Evolutionary conservation across 2,329 filamentous ascomycete species (phyloP), one percentile per base, ranked within the genome.

Genomic region (Cordyceps fumosorosea): DNA sequence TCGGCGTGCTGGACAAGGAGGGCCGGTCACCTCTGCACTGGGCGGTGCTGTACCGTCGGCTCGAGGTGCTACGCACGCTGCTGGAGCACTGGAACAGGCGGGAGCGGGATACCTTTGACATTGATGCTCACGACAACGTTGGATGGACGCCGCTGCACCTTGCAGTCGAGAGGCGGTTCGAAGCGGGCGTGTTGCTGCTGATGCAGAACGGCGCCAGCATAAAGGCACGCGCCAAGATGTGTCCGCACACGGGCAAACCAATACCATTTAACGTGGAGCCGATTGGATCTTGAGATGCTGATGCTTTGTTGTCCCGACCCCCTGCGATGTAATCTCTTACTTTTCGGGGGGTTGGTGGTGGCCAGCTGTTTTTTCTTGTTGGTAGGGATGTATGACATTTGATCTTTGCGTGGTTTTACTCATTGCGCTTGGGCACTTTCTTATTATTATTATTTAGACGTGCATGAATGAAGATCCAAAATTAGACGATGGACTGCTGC

Each of bases 221-320:
- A 29, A 56, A 56, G 24, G 54, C 54, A 5, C 24, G 54, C 8
- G 54, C 54, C 24, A 56, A 56, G 12, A 44, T 56, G 40, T 56
- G 54, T 10, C 54, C 54, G 37, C 54, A 56, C 7, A 56, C 54
- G 6, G 54, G 54, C 18, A 56, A 56, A 16, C 40, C 54, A 14
- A 45, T 56, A 32, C 54, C 54, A 16, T 56, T 56, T 14, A 56
- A 45, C 40, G 54, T 56, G 54, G 54, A 56, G 18, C 54, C 54
- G 24, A 16, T 56, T 14, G 24, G 54, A 45, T 56, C 24, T 16
- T 45, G 54, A 56, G 54, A 45, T 56, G 54, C 40, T 16, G n/a
- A 22, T 20, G 40, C n/a, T n/a, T 53, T 14, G 51, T 40, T 53
- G 2, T 14, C 11, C 34, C 34, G 34, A 8, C 34, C 45, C 45